Conservation (phyloP, 2,329 filamentous ascomycete genomes). For the Pestalotiopsis sp. region DNA sequence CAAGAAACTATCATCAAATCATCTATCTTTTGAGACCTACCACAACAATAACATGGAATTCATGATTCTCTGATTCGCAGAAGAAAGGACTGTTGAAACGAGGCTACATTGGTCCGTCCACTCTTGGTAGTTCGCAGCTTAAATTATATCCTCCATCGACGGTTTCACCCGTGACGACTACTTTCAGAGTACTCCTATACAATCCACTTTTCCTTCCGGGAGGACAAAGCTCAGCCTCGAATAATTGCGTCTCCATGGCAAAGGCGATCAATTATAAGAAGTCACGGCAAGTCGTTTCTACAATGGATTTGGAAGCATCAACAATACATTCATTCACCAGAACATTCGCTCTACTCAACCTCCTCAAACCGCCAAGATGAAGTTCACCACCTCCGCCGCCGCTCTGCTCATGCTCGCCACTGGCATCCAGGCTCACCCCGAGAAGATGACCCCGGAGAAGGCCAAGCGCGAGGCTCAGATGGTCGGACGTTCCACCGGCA, state of each 20-base stretch:
- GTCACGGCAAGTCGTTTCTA: not conserved
- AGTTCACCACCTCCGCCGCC: not conserved
- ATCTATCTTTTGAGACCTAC: not conserved
- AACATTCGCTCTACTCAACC: not conserved
- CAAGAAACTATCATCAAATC: not conserved
- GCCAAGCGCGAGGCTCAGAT: slow-evolving; percentile 12
- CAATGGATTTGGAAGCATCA: not conserved
- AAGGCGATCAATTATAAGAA: not conserved
- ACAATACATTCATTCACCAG: not conserved
- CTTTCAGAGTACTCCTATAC: not conserved
- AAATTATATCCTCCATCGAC: not conserved
- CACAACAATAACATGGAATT: not conserved
- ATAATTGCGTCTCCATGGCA: not conserved
- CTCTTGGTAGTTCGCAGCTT: not conserved
- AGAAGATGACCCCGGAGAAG: slow-evolving; percentile 9
- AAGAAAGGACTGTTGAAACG: not conserved
- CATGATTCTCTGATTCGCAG: not conserved
- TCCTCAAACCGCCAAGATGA: not conserved
- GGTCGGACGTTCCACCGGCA: slow-evolving; percentile 7
- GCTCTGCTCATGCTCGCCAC: not conserved
- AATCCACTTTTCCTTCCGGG: not conserved
- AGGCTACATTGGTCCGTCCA: not conserved
- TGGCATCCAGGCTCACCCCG: slow-evolving; percentile 1
- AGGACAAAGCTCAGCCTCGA: not conserved
- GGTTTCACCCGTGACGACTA: not conserved